These are phyloP conservation scores for Euphorbia schlechtendalii DNA, from an alignment of 441 rosid genomes.

Conservation along the genomic window DNA sequence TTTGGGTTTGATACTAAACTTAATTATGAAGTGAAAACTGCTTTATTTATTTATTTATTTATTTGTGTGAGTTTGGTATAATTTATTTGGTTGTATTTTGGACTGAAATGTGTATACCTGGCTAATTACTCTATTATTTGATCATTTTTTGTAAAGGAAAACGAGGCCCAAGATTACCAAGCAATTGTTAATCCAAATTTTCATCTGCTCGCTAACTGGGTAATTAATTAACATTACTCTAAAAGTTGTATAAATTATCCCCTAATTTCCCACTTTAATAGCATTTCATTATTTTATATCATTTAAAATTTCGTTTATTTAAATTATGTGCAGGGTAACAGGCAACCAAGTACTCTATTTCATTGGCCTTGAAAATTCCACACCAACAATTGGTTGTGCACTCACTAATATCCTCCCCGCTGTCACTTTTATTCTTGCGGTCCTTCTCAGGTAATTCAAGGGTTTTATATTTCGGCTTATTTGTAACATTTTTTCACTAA, in stretches of 20 bases:
- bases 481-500: too few relatives aligned
- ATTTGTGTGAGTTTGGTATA: too few relatives aligned
- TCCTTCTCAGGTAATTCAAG: slow-evolving; percentile 51
- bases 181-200: slow-evolving; percentile 44
- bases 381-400: slow-evolving; percentile 78
- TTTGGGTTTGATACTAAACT: background rate
- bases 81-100: too few relatives aligned
- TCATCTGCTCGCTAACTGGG: slow-evolving; percentile 82
- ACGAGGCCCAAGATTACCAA: slow-evolving; percentile 63
- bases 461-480: background rate
- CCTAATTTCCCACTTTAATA: background rate
- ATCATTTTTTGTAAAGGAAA: slow-evolving; percentile 41
- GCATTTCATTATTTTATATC: background rate
- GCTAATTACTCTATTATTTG: too few relatives aligned
- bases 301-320: background rate
- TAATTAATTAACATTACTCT: slow-evolving; percentile 15
- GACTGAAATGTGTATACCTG: too few relatives aligned
- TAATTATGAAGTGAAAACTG: background rate
- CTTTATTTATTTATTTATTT: too few relatives aligned
- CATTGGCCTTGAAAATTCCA: slow-evolving; percentile 65
- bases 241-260: too few relatives aligned
- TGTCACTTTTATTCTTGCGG: slow-evolving; percentile 68
- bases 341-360: slow-evolving; percentile 77
- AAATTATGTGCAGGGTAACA: slow-evolving; percentile 41
- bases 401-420: slow-evolving; percentile 72